These are phyloP conservation scores for Coniochaeta sp. DNA, from an alignment of 2,329 filamentous ascomycete species.

Conservation along the genomic window DNA sequence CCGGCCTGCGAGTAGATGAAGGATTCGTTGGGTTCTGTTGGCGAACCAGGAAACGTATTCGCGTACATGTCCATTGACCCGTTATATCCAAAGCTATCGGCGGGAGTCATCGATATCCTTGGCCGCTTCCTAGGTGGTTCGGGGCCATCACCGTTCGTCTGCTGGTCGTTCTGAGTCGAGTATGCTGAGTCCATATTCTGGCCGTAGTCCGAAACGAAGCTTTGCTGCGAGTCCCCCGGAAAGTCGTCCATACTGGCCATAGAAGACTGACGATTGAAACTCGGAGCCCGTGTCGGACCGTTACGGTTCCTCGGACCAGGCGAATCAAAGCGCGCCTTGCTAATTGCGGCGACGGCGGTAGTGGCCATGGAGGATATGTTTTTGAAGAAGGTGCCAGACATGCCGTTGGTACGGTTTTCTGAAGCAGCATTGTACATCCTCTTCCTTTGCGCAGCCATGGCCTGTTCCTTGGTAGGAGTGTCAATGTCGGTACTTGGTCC, in stretches of 20 bases:
- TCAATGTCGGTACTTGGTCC: conserved; percentile 66
- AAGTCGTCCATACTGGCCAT: conserved; percentile 63
- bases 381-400: conserved; percentile 88
- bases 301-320: conserved; percentile 61
- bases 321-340: conserved; percentile 90
- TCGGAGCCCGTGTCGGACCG: conserved; percentile 57
- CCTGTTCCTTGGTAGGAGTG: conserved; percentile 96
- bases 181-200: conserved; percentile 66
- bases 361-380: conserved; percentile 93
- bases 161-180: conserved; percentile 44
- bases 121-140: conserved; percentile 82
- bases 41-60: conserved; percentile 57
- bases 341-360: conserved; percentile 90
- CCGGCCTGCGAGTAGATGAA: conserved; percentile 57
- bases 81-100: conserved; percentile 47
- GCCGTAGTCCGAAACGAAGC: conserved; percentile 66
- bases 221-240: conserved; percentile 76
- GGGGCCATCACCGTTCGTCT: conserved; percentile 44
- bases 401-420: conserved; percentile 58
- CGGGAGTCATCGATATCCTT: conserved; percentile 46
- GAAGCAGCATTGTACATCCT: conserved; percentile 74
- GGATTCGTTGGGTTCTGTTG: conserved; percentile 74
- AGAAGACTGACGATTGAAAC: conserved; percentile 64
- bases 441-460: conserved; percentile 92
- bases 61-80: conserved; percentile 39